Percentiles rank a stretch among this genome's conserved stretches.
Evolutionary conservation across 2,329 filamentous ascomycete species (phyloP).

Genomic region (Fusarium heterosporum): DNA sequence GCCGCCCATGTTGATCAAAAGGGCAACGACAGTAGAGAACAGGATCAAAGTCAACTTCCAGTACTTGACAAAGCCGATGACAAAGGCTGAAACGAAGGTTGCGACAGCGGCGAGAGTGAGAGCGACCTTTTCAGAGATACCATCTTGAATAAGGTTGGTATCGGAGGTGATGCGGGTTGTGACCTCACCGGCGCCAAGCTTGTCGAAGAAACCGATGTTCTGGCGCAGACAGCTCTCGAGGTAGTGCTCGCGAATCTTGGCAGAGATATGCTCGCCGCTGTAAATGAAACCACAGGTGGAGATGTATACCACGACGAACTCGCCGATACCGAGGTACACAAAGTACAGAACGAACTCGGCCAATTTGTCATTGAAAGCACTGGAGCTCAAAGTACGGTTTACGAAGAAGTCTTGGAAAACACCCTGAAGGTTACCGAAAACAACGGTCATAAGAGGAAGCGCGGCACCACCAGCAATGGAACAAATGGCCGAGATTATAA

Average conservation of each 20-base stretch:
- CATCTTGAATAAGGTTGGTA: constrained; percentile 92
- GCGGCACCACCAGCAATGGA: constrained; percentile 80
- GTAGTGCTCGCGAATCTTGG: constrained; percentile 85
- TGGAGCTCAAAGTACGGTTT: constrained; percentile 56
- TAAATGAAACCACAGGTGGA: constrained; percentile 92
- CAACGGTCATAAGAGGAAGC: constrained; percentile 81
- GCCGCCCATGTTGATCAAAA: constrained; percentile 80
- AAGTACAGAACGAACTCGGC: constrained; percentile 80
- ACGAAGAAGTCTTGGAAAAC: constrained; percentile 74
- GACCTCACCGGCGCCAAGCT: constrained; percentile 90
- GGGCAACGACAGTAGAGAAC: constrained; percentile 81
- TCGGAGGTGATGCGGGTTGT: constrained; percentile 95
- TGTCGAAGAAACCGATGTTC: constrained; percentile 94
- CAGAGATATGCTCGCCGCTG: constrained; percentile 81
- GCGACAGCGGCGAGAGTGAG: constrained; percentile 80
- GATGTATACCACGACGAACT: constrained; percentile 81
- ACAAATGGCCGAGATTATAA: constrained; percentile 69
- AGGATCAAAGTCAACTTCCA: constrained; percentile 95
- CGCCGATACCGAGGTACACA: constrained; percentile 83
- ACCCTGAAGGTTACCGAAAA: constrained; percentile 82
- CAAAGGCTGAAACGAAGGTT: constrained; percentile 87
- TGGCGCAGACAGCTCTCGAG: constrained; percentile 85
- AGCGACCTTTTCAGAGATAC: constrained; percentile 89
- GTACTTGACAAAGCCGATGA: constrained; percentile 90
- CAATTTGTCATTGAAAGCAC: constrained; percentile 71